Evolutionary conservation across 441 rosid genomes (phyloP).

Genomic region (Cnidoscolus chayamansa): DNA sequence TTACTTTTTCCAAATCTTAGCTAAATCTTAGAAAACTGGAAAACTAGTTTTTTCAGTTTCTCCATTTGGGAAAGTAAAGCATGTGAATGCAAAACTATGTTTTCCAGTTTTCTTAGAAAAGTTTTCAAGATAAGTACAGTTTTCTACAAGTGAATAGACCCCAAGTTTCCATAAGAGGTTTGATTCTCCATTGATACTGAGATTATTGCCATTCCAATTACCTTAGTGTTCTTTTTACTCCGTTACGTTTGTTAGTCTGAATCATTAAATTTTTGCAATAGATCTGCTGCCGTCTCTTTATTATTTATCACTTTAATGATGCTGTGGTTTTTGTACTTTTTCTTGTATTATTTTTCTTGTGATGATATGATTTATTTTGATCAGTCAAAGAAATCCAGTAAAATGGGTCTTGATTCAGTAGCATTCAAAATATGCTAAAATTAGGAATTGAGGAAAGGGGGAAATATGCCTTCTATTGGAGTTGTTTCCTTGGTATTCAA

Average conservation of each 20-base stretch:
- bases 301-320: not conserved
- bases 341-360: not conserved
- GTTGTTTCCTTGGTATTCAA: slow-evolving; percentile 1
- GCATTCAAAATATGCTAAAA: not conserved
- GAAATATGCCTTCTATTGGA: not conserved
- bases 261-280: not conserved
- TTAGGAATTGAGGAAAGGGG: no score
- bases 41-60: no score
- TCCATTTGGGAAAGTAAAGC: no score
- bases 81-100: no score
- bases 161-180: not conserved
- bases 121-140: no score
- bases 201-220: not conserved
- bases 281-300: not conserved
- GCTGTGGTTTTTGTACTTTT: not conserved
- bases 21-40: no score
- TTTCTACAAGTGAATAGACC: no score
- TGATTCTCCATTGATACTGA: not conserved
- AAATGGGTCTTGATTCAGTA: not conserved
- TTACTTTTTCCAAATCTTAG: no score
- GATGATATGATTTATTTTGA: not conserved
- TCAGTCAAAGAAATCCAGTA: not conserved
- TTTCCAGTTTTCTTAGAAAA: no score
- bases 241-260: not conserved
- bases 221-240: not conserved